Evolutionary conservation across 1,284 basidiomycete species (phyloP).

Genomic region (Sanghuangporus weigelae): DNA sequence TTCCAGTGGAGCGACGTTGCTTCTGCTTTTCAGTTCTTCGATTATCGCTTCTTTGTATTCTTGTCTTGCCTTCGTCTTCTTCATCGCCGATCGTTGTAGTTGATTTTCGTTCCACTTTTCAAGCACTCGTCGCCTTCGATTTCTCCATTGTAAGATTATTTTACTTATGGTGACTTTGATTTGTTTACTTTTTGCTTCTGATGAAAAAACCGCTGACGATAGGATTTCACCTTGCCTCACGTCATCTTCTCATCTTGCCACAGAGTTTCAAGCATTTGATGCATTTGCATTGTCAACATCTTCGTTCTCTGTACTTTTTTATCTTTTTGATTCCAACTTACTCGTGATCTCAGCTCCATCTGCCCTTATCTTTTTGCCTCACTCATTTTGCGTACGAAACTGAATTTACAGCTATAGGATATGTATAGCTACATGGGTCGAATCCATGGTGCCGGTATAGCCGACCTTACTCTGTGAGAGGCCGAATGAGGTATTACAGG

Average conservation of each 20-base stretch:
- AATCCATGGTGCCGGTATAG: not conserved
- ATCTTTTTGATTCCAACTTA: too few species aligned
- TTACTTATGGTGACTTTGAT: not conserved
- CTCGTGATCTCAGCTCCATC: too few species aligned
- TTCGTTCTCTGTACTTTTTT: too few species aligned
- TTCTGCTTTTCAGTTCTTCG: not conserved
- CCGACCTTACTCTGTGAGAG: not conserved
- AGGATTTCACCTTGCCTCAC: too few species aligned
- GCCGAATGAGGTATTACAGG: not conserved
- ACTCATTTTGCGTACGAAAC: not conserved
- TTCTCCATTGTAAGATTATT: not conserved
- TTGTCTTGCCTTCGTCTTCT: not conserved
- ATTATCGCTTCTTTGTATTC: not conserved
- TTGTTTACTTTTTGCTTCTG: not conserved
- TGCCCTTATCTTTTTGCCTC: too few species aligned
- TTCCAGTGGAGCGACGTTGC: not conserved
- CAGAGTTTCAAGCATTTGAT: too few species aligned
- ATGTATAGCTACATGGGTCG: not conserved
- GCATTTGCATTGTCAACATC: too few species aligned
- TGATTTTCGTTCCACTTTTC: not conserved
- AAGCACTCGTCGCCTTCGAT: not conserved
- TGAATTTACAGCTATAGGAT: not conserved
- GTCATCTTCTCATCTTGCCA: too few species aligned
- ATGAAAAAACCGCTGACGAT: not conserved
- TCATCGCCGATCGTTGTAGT: not conserved